Percentiles rank a stretch among this genome's conserved stretches.
Evolutionary conservation across 2,329 filamentous ascomycete genomes (phyloP).

Genomic region (Pseudocercospora musae): DNA sequence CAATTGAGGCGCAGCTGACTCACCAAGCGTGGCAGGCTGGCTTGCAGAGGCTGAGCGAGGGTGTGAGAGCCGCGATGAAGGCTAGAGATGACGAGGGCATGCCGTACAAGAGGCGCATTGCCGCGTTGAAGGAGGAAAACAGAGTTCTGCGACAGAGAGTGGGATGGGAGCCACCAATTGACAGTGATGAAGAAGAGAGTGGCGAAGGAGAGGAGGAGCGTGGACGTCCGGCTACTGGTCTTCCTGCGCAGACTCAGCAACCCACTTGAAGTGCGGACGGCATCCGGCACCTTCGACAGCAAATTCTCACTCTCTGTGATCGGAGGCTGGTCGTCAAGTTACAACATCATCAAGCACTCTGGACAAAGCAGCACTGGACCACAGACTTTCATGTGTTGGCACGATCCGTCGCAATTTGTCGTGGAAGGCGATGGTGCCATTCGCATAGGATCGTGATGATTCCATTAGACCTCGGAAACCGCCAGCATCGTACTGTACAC

Average conservation of each 20-base stretch:
- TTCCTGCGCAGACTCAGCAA: not conserved
- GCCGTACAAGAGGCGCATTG: slow-evolving; percentile 39
- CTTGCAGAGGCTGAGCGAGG: slow-evolving; percentile 42
- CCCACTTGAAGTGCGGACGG: not conserved
- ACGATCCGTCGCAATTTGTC: too few relatives aligned
- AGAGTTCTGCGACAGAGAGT: slow-evolving; percentile 43
- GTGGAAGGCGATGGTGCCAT: too few relatives aligned
- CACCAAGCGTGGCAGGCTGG: slow-evolving; percentile 51
- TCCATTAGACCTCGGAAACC: too few relatives aligned
- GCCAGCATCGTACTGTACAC: too few relatives aligned
- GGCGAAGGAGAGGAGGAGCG: slow-evolving; percentile 20
- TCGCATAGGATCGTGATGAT: too few relatives aligned
- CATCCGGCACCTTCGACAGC: not conserved
- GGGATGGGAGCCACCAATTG: slow-evolving; percentile 43
- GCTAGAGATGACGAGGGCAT: slow-evolving; percentile 37
- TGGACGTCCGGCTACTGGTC: slow-evolving; percentile 2
- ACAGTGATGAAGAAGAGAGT: slow-evolving; percentile 42
- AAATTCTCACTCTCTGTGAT: not conserved
- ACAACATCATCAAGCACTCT: not conserved
- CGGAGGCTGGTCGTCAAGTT: not conserved
- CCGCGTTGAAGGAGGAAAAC: slow-evolving; percentile 48
- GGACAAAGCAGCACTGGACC: not conserved
- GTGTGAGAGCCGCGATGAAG: slow-evolving; percentile 40
- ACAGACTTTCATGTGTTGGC: not conserved
- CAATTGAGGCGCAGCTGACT: slow-evolving; percentile 46